Evolutionary conservation across 768 basidiomycete genomes (phyloP).

Genomic region (Amanita thiersii): DNA sequence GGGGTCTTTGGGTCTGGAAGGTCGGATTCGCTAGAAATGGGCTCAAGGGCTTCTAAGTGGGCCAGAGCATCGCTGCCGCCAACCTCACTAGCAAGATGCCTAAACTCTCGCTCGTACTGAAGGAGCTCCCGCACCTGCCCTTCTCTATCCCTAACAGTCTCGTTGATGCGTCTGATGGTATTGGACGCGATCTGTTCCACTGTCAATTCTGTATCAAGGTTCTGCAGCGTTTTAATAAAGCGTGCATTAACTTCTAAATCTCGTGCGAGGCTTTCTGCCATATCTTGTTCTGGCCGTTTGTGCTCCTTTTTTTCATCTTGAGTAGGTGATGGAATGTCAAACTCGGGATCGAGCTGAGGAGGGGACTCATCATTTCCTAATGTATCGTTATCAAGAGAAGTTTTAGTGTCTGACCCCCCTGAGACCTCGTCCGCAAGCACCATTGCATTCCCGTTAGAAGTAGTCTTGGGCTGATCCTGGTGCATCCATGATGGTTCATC

Average conservation of each 20-base stretch:
- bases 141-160: slow-evolving; percentile 69
- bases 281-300: slow-evolving; percentile 39
- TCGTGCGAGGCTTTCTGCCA: slow-evolving; percentile 65
- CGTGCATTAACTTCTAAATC: slow-evolving; percentile 72
- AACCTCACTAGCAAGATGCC: slow-evolving; percentile 67
- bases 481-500: slow-evolving; percentile 32
- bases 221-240: slow-evolving; percentile 66
- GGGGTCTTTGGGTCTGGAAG: slow-evolving; percentile 17
- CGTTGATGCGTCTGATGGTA: slow-evolving; percentile 71
- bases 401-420: slow-evolving; percentile 14
- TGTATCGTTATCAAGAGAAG: slow-evolving; percentile 19
- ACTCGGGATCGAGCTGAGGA: slow-evolving; percentile 36
- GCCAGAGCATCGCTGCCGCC: slow-evolving; percentile 70
- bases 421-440: slow-evolving; percentile 39
- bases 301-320: slow-evolving; percentile 21
- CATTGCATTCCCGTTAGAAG: slow-evolving; percentile 20
- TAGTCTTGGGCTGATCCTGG: slow-evolving; percentile 17
- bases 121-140: slow-evolving; percentile 72
- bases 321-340: slow-evolving; percentile 25
- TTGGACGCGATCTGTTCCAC: slow-evolving; percentile 70
- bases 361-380: slow-evolving; percentile 21
- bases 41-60: slow-evolving; percentile 54
- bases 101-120: slow-evolving; percentile 74
- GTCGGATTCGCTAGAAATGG: slow-evolving; percentile 37
- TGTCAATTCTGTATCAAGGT: slow-evolving; percentile 48